phyloP scores from a whole-genome alignment of 73 alveolate genomes.

The Paraurostyla sp. region DNA sequence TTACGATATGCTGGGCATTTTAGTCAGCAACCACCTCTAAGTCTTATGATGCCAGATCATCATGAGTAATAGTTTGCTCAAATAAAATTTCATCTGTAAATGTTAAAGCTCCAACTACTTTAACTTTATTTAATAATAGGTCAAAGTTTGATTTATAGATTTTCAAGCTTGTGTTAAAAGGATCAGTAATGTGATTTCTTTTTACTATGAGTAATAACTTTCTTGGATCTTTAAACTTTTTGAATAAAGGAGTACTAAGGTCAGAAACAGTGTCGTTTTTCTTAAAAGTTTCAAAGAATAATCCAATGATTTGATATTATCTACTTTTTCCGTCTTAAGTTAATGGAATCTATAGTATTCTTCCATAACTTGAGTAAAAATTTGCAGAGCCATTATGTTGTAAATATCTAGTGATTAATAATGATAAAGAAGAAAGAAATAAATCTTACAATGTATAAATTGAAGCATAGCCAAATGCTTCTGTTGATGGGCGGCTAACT shows the following conservation, averaged over 20 bases:
- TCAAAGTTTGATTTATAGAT: not conserved
- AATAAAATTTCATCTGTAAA: constrained; percentile 16
- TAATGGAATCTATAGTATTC: not conserved
- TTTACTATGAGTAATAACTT: not conserved
- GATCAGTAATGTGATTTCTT: constrained; percentile 11
- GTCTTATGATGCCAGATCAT: not conserved
- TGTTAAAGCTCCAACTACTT: not conserved
- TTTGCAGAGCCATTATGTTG: not conserved
- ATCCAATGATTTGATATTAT: not conserved
- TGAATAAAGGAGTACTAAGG: not conserved
- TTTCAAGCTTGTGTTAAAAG: not conserved
- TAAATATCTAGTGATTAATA: not conserved
- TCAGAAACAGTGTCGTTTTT: not conserved
- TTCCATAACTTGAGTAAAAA: not conserved
- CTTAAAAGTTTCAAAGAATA: not conserved
- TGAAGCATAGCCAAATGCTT: not conserved
- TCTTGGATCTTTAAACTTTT: not conserved
- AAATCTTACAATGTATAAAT: not conserved
- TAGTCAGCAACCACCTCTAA: not conserved
- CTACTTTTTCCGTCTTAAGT: not conserved
- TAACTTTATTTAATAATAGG: not conserved
- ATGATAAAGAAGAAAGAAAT: not conserved
- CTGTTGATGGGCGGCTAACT: not conserved
- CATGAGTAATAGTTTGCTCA: not conserved
- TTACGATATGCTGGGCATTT: not conserved